Evolutionary conservation across 805 yeast genomes (phyloP).

Genomic region (Lachancea lanzarotensis): DNA sequence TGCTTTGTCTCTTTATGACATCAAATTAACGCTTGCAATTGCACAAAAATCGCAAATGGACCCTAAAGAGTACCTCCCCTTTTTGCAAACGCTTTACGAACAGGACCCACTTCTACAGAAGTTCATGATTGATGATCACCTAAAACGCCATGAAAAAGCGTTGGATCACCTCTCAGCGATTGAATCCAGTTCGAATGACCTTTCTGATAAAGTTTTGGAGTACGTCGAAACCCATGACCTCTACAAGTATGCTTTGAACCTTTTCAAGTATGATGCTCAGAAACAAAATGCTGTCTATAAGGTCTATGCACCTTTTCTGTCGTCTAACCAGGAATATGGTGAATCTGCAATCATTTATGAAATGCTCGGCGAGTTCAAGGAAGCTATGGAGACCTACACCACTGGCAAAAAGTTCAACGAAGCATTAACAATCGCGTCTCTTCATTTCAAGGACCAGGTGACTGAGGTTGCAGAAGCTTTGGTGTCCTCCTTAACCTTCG

Average conservation of each 20-base stretch:
- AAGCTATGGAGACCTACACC: constrained; percentile 66
- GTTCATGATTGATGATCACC: constrained; percentile 72
- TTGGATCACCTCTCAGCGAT: constrained; percentile 54
- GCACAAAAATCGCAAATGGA: constrained; percentile 98
- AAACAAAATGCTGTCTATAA: constrained; percentile 50
- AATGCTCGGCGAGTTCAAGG: constrained; percentile 45
- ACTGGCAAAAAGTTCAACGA: constrained; percentile 77
- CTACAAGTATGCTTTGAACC: constrained; percentile 58
- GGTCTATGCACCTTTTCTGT: constrained; percentile 57
- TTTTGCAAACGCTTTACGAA: constrained; percentile 69
- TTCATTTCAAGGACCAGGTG: constrained; percentile 35
- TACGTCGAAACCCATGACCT: constrained; percentile 66
- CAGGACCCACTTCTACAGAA: constrained; percentile 60
- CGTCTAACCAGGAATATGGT: constrained; percentile 47
- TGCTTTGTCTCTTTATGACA: constrained; percentile 76
- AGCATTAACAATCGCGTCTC: constrained; percentile 58
- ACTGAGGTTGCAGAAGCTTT: constrained; percentile 51
- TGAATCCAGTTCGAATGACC: constrained; percentile 28
- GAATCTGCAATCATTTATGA: constrained; percentile 82
- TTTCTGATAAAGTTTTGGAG: constrained; percentile 53
- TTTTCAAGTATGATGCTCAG: constrained; percentile 50
- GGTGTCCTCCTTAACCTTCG: constrained; percentile 53
- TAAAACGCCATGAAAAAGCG: constrained; percentile 65
- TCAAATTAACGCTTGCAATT: constrained; percentile 68
- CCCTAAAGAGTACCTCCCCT: constrained; percentile 94